A percentile compares a stretch with the other conserved stretches of the same genome.
Conservation (phyloP, 768 basidiomycete genomes). For the Lactarius hengduanensis region DNA sequence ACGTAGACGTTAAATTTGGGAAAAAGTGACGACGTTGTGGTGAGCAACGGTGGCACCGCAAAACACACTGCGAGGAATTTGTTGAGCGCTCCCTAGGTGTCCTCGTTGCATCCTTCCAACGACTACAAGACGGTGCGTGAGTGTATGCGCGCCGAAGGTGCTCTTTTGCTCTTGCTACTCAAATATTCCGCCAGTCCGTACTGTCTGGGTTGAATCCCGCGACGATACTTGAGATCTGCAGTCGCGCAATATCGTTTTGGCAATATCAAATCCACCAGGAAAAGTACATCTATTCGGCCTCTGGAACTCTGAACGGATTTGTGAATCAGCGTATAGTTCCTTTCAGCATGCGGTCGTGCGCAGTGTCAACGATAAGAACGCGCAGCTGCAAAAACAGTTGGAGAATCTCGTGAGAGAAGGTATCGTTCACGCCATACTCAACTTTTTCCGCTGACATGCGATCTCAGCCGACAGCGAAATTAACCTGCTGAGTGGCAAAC, state of each 20-base stretch:
- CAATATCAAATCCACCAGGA: constrained; percentile 89
- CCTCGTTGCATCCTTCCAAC: constrained; percentile 81
- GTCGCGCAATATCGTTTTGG: constrained; percentile 89
- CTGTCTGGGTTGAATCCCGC: constrained; percentile 77
- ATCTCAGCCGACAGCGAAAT: constrained; percentile 76
- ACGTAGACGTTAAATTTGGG: background rate
- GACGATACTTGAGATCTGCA: constrained; percentile 77
- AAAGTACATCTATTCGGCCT: constrained; percentile 44
- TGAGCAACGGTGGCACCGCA: constrained; percentile 21
- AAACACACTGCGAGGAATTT: constrained; percentile 2
- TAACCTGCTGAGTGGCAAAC: constrained; percentile 64
- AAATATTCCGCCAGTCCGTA: constrained; percentile 57
- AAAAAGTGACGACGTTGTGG: constrained; percentile 36
- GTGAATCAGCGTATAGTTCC: constrained; percentile 44
- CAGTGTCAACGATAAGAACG: constrained; percentile 78
- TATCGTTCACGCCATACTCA: constrained; percentile 32
- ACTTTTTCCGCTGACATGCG: background rate
- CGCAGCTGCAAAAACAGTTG: constrained; percentile 79
- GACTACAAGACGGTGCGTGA: constrained; percentile 81
- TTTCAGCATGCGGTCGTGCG: constrained; percentile 84
- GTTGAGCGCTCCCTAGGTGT: constrained; percentile 49
- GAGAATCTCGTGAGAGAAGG: constrained; percentile 87
- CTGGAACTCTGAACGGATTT: background rate
- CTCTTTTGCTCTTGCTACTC: constrained; percentile 25
- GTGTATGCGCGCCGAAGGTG: constrained; percentile 36